Conservation (phyloP, 306 rosid species). For the Vachellia collinsii region DNA sequence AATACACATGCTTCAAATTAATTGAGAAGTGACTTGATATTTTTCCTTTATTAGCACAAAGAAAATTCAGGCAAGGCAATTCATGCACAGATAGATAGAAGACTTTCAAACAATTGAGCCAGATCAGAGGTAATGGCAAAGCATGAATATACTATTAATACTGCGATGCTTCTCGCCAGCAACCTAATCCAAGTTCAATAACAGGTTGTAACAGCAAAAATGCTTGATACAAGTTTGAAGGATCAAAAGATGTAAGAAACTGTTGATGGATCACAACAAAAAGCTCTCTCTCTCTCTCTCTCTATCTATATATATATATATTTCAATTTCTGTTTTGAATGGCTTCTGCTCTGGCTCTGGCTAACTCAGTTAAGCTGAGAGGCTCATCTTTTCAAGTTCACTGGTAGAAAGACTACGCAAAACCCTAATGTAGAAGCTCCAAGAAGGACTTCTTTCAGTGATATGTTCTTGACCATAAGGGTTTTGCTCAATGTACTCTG, state of each 20-base stretch:
- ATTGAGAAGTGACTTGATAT: neutral
- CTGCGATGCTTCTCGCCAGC: neutral
- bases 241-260: neutral
- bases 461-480: conserved; percentile 71
- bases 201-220: neutral
- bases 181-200: neutral
- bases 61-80: neutral
- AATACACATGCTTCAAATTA: neutral
- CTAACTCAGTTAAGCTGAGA: neutral
- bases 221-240: neutral
- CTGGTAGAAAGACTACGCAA: conserved; percentile 37
- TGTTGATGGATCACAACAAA: neutral
- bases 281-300: neutral
- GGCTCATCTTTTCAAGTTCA: conserved; percentile 2
- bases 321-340: neutral
- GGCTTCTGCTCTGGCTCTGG: neutral
- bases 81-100: neutral
- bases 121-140: neutral
- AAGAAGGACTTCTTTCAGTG: conserved; percentile 47
- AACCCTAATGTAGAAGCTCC: conserved; percentile 66
- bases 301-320: neutral
- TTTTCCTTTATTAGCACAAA: neutral
- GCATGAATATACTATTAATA: neutral
- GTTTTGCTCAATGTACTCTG: conserved; percentile 51
- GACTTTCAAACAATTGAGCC: neutral